Conservation (phyloP, 2,329 filamentous ascomycete genomes). For the Hypoxylon sp. region DNA sequence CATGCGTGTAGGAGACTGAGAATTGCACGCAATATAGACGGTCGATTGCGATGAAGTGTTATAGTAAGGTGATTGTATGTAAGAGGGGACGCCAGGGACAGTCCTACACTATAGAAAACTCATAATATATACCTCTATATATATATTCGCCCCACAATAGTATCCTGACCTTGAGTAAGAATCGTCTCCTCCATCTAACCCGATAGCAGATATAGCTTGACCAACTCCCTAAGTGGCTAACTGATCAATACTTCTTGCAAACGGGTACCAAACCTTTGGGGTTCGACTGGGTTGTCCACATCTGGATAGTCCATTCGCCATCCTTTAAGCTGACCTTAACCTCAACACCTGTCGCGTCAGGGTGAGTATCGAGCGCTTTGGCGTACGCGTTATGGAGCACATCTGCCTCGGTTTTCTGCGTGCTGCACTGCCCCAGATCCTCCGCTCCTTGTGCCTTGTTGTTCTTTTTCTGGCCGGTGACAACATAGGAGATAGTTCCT, state of each 20-base stretch:
- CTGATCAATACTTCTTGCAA: neutral
- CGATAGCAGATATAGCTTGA: neutral
- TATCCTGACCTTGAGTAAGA: neutral
- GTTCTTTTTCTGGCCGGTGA: no score
- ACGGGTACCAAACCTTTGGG: neutral
- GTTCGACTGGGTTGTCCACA: no score
- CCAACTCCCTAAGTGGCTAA: no score
- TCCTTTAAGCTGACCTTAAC: neutral
- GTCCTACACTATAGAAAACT: no score
- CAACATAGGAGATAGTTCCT: neutral
- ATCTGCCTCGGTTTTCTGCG: neutral
- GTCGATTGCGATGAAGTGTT: no score
- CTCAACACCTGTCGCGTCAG: neutral
- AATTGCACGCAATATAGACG: no score
- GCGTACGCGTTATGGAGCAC: neutral
- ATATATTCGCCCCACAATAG: neutral
- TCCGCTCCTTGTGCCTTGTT: no score
- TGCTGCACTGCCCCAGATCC: neutral
- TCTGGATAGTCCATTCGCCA: neutral
- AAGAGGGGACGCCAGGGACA: no score
- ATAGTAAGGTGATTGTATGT: no score
- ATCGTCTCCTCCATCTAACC: neutral
- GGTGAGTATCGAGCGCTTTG: neutral
- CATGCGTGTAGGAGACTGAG: no score
- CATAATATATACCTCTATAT: no score